Evolutionary conservation across 2,329 filamentous ascomycete genomes (phyloP), one percentile per base, ranked within the genome.

Genomic region (Calonectria ilicicola): DNA sequence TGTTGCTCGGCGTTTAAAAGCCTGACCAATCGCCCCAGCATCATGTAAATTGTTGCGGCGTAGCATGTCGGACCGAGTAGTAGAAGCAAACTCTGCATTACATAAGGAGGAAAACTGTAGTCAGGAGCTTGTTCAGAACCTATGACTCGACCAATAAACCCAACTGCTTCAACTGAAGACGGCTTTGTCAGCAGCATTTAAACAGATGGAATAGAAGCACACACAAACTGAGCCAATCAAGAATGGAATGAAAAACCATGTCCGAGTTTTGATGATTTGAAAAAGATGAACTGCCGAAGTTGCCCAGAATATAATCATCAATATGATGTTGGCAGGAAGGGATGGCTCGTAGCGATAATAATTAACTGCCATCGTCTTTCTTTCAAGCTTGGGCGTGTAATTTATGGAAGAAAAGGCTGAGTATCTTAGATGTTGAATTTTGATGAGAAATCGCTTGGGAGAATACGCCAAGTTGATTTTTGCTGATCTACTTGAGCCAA

Each of bases 231-330:
- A 67, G 12, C 47, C 49, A 5, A 56, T 46, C 8, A 67, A 46
- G 38, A 67, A 46, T 14, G 65, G 65, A 2, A 67, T 27, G 21
- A 67, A 67, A 49, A 56, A 67, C 65, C 65, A 67, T 15, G 49
- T 27, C 38, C 21, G 32, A 23, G 65, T 56, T 19, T 44, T 58
- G 23, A 56, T 19, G 12, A 67, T 35, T 27, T 46, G 65, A 21
- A 29, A 56, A 5, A 46, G 19, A 14, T 67, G 49, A 3, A 67
- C 19, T 0, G 40, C 19, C 5, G 47, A 56, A 5, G 49, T 56
- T 21, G 9, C 35, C 27, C 47, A 58, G 26, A 58, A 67, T 58
- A 29, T 40, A 3, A 67, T 32, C 26, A 46, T 58, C 32, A 58
- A 58, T 12, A 58, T 67, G 23, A 67, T 44, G n/a, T 51, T 32